Percentiles rank a stretch among this genome's conserved stretches.
Evolutionary conservation across 495 filamentous ascomycete species (phyloP).

Genomic region (Daldinia loculata): DNA sequence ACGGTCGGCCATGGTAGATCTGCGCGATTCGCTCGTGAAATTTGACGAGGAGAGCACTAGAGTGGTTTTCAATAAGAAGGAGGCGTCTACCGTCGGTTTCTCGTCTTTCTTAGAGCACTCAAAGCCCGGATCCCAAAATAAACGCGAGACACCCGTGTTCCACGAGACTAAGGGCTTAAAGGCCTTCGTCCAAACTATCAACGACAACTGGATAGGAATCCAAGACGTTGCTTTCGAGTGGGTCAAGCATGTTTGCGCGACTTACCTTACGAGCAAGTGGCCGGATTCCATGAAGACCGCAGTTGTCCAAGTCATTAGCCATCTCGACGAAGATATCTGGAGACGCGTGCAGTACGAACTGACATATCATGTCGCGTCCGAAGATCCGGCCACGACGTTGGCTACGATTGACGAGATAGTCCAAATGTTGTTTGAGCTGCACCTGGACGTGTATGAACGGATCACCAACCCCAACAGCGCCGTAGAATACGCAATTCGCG

Average conservation of each 20-base stretch:
- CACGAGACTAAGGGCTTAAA: slow-evolving; percentile 65
- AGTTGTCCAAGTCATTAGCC: slow-evolving; percentile 71
- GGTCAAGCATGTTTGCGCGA: slow-evolving; percentile 65
- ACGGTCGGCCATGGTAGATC: slow-evolving; percentile 50
- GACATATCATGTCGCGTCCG: slow-evolving; percentile 35
- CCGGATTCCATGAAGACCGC: slow-evolving; percentile 74
- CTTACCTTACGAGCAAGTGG: slow-evolving; percentile 75
- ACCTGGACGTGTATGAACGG: slow-evolving; percentile 82
- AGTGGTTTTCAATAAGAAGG: slow-evolving; percentile 54
- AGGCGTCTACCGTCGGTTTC: slow-evolving; percentile 57
- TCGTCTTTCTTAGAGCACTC: slow-evolving; percentile 83
- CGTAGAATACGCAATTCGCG: slow-evolving; percentile 65
- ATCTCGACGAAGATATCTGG: slow-evolving; percentile 74
- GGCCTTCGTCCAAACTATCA: slow-evolving; percentile 62
- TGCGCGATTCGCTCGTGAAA: slow-evolving; percentile 52
- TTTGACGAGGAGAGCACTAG: slow-evolving; percentile 55
- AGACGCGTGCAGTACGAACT: slow-evolving; percentile 59
- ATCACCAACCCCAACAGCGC: slow-evolving; percentile 79
- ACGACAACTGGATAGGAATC: slow-evolving; percentile 64
- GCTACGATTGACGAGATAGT: slow-evolving; percentile 64
- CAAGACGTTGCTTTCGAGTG: slow-evolving; percentile 72
- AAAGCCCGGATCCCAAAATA: slow-evolving; percentile 66
- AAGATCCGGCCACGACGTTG: slow-evolving; percentile 19
- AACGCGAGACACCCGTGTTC: slow-evolving; percentile 60
- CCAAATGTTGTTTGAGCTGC: slow-evolving; percentile 85